Evolutionary conservation across 768 basidiomycete genomes (phyloP), one percentile per base, ranked within the genome.

Genomic region (Daedalea quercina): DNA sequence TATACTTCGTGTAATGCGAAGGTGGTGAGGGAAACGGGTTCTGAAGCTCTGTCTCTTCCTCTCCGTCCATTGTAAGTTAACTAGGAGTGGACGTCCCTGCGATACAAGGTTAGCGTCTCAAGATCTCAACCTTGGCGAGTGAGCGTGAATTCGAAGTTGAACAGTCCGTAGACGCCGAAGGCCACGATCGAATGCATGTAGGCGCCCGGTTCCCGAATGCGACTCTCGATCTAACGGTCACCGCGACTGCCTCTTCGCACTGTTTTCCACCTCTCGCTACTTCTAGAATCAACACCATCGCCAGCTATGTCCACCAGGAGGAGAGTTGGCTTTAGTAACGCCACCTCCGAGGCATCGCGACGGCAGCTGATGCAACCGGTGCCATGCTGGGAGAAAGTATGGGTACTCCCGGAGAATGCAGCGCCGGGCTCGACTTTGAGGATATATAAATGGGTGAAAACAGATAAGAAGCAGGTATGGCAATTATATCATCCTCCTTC

Each of bases 21-120:
- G 92, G 90, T 0, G 92, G 92, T 3, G 88, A 88, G 23, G 93
- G 93, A 65, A 94, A 95, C 9, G 88, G 90, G 68, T 90, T 91
- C 61, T 85, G 80, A 44, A 91, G 74, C 60, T 90, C 87, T 51
- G 82, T 76, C 51, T 85, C 84, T 56, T 89, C 84, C 54, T 87
- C 84, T 62, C 74, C 75, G 37, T 84, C 81, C 80, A 84, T 84
- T 31, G 4, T 11, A 31, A 31, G 6, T 31, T 11, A 31, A 11
- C 4, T 4, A 31, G 28, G 28, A 31, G 28, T 31, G 28, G n/a
- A n/a, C n/a, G n/a, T n/a, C n/a, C n/a, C n/a, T n/a, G n/a, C n/a
- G n/a, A n/a, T n/a, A n/a, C n/a, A n/a, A n/a, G n/a, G n/a, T n/a
- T n/a, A n/a, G n/a, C n/a, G n/a, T n/a, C n/a, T n/a, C n/a, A n/a